A percentile compares a stretch with the other conserved stretches of the same genome.
These are phyloP conservation scores for Entonaema liquescens DNA, from an alignment of 495 filamentous ascomycete species.

Conservation along the genomic window DNA sequence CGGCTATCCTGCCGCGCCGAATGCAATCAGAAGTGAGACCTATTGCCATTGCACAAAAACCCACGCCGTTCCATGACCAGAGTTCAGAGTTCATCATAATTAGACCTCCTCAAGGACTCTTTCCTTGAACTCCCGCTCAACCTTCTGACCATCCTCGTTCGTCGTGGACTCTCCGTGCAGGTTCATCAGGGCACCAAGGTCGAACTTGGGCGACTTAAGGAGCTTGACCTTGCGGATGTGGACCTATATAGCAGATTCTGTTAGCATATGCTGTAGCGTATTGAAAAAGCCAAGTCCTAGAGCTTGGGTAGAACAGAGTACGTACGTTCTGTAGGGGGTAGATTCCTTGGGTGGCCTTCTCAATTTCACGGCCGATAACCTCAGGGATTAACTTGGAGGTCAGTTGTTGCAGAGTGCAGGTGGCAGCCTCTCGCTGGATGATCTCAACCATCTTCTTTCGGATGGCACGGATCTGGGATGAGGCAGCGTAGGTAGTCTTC, in stretches of 20 bases:
- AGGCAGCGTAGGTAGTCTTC: constrained; percentile 98
- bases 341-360: constrained; percentile 99
- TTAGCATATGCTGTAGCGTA: constrained; percentile 13
- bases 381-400: constrained; percentile 98
- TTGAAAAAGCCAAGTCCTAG: constrained; percentile 14
- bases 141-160: constrained; percentile 97
- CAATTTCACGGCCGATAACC: constrained; percentile 98
- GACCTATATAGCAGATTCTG: constrained; percentile 66
- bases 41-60: constrained; percentile 62
- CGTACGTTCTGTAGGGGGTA: constrained; percentile 98
- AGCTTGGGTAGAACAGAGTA: constrained; percentile 24
- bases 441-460: constrained; percentile 99
- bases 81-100: constrained; percentile 55
- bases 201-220: constrained; percentile 97
- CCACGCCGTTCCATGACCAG: constrained; percentile 57
- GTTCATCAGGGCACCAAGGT: constrained; percentile 92
- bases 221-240: constrained; percentile 99
- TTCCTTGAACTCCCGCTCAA: constrained; percentile 99
- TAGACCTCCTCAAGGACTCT: constrained; percentile 91
- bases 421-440: constrained; percentile 92
- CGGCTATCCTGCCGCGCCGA: constrained; percentile 63
- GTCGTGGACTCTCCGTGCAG: constrained; percentile 96
- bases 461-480: constrained; percentile 95
- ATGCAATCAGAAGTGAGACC: constrained; percentile 65
- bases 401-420: constrained; percentile 92